phyloP scores from a whole-genome alignment of 2,329 filamentous ascomycete species.

The Sclerotinia minor region DNA sequence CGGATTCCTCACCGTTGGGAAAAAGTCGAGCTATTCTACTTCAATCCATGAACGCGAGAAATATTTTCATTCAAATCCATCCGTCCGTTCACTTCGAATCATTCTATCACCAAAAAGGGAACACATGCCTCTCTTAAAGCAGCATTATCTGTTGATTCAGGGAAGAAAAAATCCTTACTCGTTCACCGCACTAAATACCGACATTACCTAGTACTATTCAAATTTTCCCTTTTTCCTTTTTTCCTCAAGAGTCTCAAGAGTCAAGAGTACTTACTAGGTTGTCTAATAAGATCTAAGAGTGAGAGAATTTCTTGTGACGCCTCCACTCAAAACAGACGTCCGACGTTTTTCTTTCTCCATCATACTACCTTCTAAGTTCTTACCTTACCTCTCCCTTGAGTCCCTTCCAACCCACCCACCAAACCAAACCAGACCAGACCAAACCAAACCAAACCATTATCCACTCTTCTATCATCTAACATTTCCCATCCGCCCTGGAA shows the following conservation, averaged over 20 bases:
- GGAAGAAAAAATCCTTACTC: slow-evolving; percentile 19
- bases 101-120: slow-evolving; percentile 4
- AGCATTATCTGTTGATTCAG: slow-evolving; percentile 10
- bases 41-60: slow-evolving; percentile 13
- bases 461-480: slow-evolving; percentile 8
- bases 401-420: slow-evolving; percentile 7
- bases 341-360: slow-evolving; percentile 7
- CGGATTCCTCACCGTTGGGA: slow-evolving; percentile 2
- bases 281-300: background rate
- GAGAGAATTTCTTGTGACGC: slow-evolving; percentile 16
- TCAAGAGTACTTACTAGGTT: too few species aligned
- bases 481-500: slow-evolving; percentile 14
- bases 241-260: slow-evolving; percentile 3
- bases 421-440: too few species aligned
- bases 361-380: slow-evolving; percentile 12
- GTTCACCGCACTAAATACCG: slow-evolving; percentile 16
- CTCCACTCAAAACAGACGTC: slow-evolving; percentile 16
- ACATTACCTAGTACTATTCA: slow-evolving; percentile 13
- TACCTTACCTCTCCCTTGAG: background rate
- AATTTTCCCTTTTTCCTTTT: slow-evolving; percentile 21
- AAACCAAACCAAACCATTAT: too few species aligned
- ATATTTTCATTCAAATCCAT: background rate
- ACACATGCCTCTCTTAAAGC: slow-evolving; percentile 4
- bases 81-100: background rate
- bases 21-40: slow-evolving; percentile 8